phyloP scores from a whole-genome alignment of 306 rosid species.

The Parietaria judaica region DNA sequence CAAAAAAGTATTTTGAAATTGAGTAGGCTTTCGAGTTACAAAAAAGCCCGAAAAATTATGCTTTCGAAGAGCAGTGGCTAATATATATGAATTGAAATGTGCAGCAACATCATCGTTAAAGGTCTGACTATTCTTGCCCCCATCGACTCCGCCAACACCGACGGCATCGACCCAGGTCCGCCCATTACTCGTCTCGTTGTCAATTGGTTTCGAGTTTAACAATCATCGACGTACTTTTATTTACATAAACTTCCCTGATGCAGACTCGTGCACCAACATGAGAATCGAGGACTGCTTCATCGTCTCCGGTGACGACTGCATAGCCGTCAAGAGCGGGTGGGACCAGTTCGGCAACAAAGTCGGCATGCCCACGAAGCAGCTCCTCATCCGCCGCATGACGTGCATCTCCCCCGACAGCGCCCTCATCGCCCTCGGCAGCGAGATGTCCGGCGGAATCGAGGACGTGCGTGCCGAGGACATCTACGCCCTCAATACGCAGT shows the following conservation, averaged over 20 bases:
- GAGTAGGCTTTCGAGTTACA: too few species aligned
- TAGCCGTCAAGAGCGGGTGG: constrained; percentile 83
- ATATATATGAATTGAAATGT: constrained; percentile 2
- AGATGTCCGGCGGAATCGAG: constrained; percentile 86
- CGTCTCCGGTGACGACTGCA: constrained; percentile 71
- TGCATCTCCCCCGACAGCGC: constrained; percentile 48
- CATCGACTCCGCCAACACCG: constrained; percentile 62
- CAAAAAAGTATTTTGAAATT: too few species aligned
- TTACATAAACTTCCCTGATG: too few species aligned
- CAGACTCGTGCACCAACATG: constrained; percentile 60
- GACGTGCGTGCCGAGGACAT: constrained; percentile 54
- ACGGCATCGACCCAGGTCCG: constrained; percentile 78
- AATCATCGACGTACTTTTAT: too few species aligned
- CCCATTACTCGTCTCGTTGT: too few species aligned
- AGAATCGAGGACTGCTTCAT: constrained; percentile 82
- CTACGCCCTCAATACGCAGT: constrained; percentile 36
- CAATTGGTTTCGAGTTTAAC: too few species aligned
- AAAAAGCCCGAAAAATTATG: too few species aligned
- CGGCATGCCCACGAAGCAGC: constrained; percentile 58
- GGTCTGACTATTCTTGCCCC: constrained; percentile 66
- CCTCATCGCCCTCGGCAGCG: constrained; percentile 76
- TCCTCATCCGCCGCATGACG: constrained; percentile 40
- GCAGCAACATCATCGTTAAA: constrained; percentile 59
- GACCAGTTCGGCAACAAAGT: constrained; percentile 68
- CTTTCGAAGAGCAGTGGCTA: too few species aligned